Percentiles rank a stretch among this genome's conserved stretches.
These are phyloP conservation scores for Astrocystis sublimbata DNA, from an alignment of 495 filamentous ascomycete species.

Conservation along the genomic window DNA sequence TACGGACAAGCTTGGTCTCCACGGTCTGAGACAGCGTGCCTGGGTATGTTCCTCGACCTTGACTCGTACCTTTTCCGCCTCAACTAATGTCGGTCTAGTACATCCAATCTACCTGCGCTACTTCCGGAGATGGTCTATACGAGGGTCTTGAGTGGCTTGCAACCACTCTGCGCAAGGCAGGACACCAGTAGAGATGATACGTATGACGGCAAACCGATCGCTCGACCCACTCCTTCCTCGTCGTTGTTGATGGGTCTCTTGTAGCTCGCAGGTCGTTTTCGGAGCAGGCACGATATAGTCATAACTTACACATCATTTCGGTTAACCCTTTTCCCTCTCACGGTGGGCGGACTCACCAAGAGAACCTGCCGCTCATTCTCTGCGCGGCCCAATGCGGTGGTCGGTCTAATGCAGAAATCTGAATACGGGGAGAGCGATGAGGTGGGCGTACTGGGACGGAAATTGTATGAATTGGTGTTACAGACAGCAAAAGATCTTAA, in stretches of 20 bases:
- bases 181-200: constrained; percentile 65
- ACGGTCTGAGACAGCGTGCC: constrained; percentile 94
- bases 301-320: constrained; percentile 38
- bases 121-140: constrained; percentile 98
- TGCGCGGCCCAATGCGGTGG: constrained; percentile 12
- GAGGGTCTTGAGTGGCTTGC: constrained; percentile 99
- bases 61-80: constrained; percentile 22
- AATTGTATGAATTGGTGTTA: constrained; percentile 54
- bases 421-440: constrained; percentile 45
- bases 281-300: constrained; percentile 49
- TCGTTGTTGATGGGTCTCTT: constrained; percentile 47
- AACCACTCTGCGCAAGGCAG: constrained; percentile 88
- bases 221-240: constrained; percentile 32
- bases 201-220: constrained; percentile 25
- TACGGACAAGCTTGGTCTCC: constrained; percentile 98
- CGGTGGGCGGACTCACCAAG: constrained; percentile 40
- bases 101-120: constrained; percentile 99
- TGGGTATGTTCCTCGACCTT: constrained; percentile 73
- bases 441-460: constrained; percentile 49
- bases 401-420: constrained; percentile 29
- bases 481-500: constrained; percentile 34
- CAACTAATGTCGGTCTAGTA: constrained; percentile 64
- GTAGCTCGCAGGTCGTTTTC: constrained; percentile 45
- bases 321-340: constrained; percentile 36
- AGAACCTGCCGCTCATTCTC: constrained; percentile 27